These are phyloP conservation scores for Neurospora hispaniola DNA, from an alignment of 495 filamentous ascomycete genomes.

Conservation along the genomic window DNA sequence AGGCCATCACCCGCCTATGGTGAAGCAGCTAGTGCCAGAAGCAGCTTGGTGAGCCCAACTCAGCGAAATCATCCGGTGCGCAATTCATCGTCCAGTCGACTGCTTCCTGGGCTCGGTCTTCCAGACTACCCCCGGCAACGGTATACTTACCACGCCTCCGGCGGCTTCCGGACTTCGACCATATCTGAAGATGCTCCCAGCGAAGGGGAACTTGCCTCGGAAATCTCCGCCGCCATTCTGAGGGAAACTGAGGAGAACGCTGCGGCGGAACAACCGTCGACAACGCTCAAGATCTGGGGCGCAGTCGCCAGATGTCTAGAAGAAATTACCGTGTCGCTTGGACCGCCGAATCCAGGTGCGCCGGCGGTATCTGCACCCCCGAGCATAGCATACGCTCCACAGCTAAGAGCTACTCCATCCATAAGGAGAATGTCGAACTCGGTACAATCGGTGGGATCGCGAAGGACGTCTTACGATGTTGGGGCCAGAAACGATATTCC, in stretches of 20 bases:
- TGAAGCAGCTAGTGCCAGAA: not conserved
- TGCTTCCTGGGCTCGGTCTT: not conserved
- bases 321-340: constrained; percentile 1
- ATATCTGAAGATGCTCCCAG: not conserved
- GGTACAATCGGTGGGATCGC: not conserved
- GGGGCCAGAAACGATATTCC: not conserved
- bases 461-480: not conserved
- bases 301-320: constrained; percentile 2
- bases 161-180: not conserved
- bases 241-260: not conserved
- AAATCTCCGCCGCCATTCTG: not conserved
- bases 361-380: not conserved
- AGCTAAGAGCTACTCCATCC: not conserved
- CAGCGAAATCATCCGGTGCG: not conserved
- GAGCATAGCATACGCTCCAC: not conserved
- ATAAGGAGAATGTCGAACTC: not conserved
- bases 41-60: not conserved
- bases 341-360: not conserved
- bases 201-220: not conserved
- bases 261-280: not conserved
- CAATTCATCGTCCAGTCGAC: not conserved
- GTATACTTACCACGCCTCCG: not conserved
- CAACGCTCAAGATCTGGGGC: not conserved
- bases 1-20: not conserved
- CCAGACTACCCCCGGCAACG: not conserved